Evolutionary conservation across 2,329 filamentous ascomycete genomes (phyloP), one percentile per base, ranked within the genome.

Genomic region (Cladophialophora immunda): DNA sequence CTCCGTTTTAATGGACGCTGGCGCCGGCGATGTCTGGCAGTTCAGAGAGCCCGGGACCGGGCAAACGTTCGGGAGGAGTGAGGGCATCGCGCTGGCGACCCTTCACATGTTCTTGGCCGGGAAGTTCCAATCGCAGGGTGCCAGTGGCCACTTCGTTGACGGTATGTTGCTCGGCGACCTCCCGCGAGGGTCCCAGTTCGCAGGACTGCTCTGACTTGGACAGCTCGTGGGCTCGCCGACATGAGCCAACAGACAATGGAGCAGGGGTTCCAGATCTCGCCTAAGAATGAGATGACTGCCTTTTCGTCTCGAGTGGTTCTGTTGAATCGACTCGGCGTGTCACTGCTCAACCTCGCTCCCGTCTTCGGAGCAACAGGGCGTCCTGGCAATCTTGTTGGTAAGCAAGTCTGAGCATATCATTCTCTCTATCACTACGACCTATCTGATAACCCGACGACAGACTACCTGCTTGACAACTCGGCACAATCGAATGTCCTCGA

Each of bases 1-100:
- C 2, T 86, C 85, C 0, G 85, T 87, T 0, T 78, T 87, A n/a
- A 76, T 87, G 0, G 85, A 87, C 67, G 85, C 84, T 0, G 84
- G 84, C 0, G 84, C 84, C 0, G 84, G 84, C 0, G 82, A 86
- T 72, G 67, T 75, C 8, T 86, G 84, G 84, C 74, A 70, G 0
- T 86, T 79, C 63, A 75, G 72, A 0, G 84, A 86, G 71, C 78
- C 81, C 0, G 73, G 64, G 0, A 76, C 76, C 4, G 38, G 22
- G 9, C 32, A 75, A 7, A 67, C 70, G 6, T 82, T 81, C 53
- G 78, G 75, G 8, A 72, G 84, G 3, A 84, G 82, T 59, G 84
- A 86, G 67, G 84, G 84, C 1, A 84, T 85, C 34, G 84, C 84
- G 0, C 81, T 85, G 1, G 84, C 84, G 0, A 79, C 78, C 0